Percentiles rank a stretch among this genome's conserved stretches.
These are phyloP conservation scores for Axilococcus clingmanii DNA, from an alignment of 139 green algal genomes.

Conservation along the genomic window DNA sequence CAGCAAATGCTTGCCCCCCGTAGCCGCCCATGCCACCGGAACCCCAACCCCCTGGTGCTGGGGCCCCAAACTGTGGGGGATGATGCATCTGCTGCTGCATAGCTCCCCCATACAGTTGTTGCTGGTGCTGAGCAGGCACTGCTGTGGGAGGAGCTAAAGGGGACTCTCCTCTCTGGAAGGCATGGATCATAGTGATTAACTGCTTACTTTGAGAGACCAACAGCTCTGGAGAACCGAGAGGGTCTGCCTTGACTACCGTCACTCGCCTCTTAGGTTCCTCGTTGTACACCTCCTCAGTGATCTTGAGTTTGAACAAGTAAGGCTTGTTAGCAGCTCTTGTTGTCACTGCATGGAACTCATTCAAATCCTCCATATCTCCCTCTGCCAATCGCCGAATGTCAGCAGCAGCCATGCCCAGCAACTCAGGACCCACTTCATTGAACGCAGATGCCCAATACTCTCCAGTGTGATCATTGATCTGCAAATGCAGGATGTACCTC, in stretches of 20 bases:
- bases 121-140: background rate
- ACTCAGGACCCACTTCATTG: conserved; percentile 31
- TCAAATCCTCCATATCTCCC: conserved; percentile 1
- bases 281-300: conserved; percentile 77
- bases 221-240: conserved; percentile 14
- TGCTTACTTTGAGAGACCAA: conserved; percentile 4
- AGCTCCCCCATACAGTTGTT: background rate
- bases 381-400: conserved; percentile 30
- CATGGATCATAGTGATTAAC: too few species aligned
- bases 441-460: conserved; percentile 45
- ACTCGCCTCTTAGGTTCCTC: conserved; percentile 76
- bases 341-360: conserved; percentile 1
- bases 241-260: conserved; percentile 26
- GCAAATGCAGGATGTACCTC: conserved; percentile 37
- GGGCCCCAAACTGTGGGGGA: background rate
- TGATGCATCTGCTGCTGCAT: background rate
- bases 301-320: conserved; percentile 53
- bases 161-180: background rate
- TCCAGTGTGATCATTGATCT: conserved; percentile 40
- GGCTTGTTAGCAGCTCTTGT: conserved; percentile 33
- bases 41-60: background rate
- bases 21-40: background rate
- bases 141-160: background rate
- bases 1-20: background rate
- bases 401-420: conserved; percentile 32